Conservation (phyloP, 1,284 basidiomycete species). For the Mycena sp. region DNA sequence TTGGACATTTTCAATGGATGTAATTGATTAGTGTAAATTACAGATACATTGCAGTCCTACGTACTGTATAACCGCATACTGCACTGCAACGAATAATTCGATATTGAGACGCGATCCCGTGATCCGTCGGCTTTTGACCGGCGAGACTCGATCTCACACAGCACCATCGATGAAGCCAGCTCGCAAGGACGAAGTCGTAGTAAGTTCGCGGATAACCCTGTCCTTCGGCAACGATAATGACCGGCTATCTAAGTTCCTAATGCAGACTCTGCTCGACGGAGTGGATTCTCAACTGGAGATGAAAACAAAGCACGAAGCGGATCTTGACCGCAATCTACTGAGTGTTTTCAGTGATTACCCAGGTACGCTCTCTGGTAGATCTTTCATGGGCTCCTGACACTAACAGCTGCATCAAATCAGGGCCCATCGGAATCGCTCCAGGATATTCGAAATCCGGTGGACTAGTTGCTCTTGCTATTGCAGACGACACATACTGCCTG, state of each 20-base stretch:
- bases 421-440: constrained; percentile 50
- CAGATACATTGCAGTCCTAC: too few species aligned
- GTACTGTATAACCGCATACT: too few species aligned
- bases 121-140: too few species aligned
- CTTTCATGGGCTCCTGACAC: constrained; percentile 44
- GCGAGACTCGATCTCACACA: neutral
- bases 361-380: constrained; percentile 5
- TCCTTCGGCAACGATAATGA: constrained; percentile 48
- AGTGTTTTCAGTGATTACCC: constrained; percentile 43
- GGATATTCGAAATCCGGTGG: constrained; percentile 45
- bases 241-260: constrained; percentile 6
- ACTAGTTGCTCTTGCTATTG: constrained; percentile 47
- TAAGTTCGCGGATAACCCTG: constrained; percentile 48
- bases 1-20: too few species aligned
- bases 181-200: constrained; percentile 50
- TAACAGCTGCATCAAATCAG: constrained; percentile 41
- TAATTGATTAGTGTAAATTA: too few species aligned
- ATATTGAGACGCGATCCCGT: too few species aligned
- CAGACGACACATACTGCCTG: constrained; percentile 43
- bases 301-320: constrained; percentile 8
- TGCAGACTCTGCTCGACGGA: constrained; percentile 27
- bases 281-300: constrained; percentile 22
- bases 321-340: constrained; percentile 46
- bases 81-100: neutral
- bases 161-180: constrained; percentile 15